Evolutionary conservation across 805 yeast genomes (phyloP), one percentile per base, ranked within the genome.

Genomic region (Pichia eremophila): DNA sequence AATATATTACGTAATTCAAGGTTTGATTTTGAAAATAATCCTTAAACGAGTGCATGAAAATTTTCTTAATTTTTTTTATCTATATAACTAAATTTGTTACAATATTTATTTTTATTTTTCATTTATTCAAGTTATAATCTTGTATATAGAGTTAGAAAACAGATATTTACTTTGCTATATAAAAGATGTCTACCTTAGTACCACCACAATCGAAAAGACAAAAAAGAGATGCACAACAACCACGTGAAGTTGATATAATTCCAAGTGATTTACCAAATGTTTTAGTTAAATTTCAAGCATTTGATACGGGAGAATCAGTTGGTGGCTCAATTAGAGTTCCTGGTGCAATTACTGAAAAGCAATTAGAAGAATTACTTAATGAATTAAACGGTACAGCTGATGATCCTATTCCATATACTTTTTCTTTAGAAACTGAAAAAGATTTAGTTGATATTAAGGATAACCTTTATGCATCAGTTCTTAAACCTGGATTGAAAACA

Each of bases 191-290:
- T 45, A 93, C 98, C 0, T 72, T 87, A 40, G 65, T 93, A 42
- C 99, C 99, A 27, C 98, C 97, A 39, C 95, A 86, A 19, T 83
- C 95, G 1, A 91, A 93, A 65, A 86, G 81, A 61, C 95, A 87
- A 62, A 85, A 76, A 65, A 79, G 80, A 61, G 85, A 75, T 52
- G 95, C 95, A 5, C 97, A 89, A 62, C 73, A 78, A 62, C 85
- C 86, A 9, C 79, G 83, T 47, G 91, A 85, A 45, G 83, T 85
- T 28, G 82, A 78, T 45, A 64, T 85, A 11, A 68, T 84, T 17
- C 96, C 97, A 2, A 70, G 63, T 1, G 91, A 87, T 59, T 66
- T 90, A 22, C 96, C 97, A 25, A 80, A 88, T 69, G 96, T 91
- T 27, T 74, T 89, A 46, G 79, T 91, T 49, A 84, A 81, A 62